Conservation (phyloP, 805 yeast species). For the Wickerhamomyces subpelliculosus region DNA sequence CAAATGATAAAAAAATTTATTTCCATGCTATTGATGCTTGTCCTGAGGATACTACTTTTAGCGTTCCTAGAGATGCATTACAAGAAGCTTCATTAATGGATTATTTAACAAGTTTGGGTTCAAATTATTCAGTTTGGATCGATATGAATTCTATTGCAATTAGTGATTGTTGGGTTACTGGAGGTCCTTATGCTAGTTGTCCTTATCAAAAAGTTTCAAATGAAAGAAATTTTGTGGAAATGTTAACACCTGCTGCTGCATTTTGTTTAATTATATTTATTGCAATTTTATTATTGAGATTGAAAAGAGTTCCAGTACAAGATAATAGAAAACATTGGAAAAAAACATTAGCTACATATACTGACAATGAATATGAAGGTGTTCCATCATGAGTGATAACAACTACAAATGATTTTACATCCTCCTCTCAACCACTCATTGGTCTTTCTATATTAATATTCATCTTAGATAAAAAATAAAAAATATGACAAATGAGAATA, state of each 20-base stretch:
- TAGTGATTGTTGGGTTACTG: slow-evolving; percentile 75
- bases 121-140: slow-evolving; percentile 55
- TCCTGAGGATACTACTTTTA: slow-evolving; percentile 31
- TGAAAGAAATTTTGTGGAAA: slow-evolving; percentile 47
- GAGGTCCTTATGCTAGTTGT: slow-evolving; percentile 72
- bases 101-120: slow-evolving; percentile 15
- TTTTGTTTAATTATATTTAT: slow-evolving; percentile 47
- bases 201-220: slow-evolving; percentile 62
- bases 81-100: slow-evolving; percentile 30
- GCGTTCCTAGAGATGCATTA: slow-evolving; percentile 43
- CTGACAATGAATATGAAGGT: slow-evolving; percentile 72
- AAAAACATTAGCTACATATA: slow-evolving; percentile 43
- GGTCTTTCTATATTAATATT: no score
- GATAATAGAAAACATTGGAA: slow-evolving; percentile 64
- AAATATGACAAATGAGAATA: no score
- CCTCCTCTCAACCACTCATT: no score
- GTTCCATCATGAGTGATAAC: slow-evolving; percentile 54
- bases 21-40: slow-evolving; percentile 34
- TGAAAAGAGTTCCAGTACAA: slow-evolving; percentile 61
- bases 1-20: slow-evolving; percentile 30
- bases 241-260: slow-evolving; percentile 62
- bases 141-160: slow-evolving; percentile 74
- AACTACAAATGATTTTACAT: no score
- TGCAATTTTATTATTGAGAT: slow-evolving; percentile 46
- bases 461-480: no score